A percentile compares a stretch with the other conserved stretches of the same genome.
Conservation (phyloP, 192 early-diverging fungal species). For the Chytriomyces confervae region DNA sequence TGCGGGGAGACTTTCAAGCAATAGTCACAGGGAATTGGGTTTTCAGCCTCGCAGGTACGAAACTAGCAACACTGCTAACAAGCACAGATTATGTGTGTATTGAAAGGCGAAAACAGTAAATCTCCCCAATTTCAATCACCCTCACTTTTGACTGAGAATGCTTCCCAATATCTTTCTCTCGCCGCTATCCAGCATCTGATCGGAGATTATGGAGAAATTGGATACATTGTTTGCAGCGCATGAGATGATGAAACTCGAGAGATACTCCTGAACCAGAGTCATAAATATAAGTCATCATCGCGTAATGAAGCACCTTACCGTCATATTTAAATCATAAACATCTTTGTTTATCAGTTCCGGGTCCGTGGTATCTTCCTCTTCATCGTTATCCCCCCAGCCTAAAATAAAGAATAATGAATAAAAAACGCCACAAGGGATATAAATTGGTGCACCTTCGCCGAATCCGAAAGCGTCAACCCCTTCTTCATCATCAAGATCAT, state of each 20-base stretch:
- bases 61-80: too few species aligned
- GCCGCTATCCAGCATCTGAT: slow-evolving; percentile 50
- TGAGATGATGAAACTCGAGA: slow-evolving; percentile 24
- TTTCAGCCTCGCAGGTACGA: too few species aligned
- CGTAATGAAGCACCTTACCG: slow-evolving; percentile 14
- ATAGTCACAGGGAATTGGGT: neutral
- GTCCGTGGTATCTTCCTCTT: slow-evolving; percentile 34
- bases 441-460: slow-evolving; percentile 5
- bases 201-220: slow-evolving; percentile 10
- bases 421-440: neutral
- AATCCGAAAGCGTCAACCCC: slow-evolving; percentile 42
- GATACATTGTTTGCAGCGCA: slow-evolving; percentile 11
- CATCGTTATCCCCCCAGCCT: slow-evolving; percentile 26
- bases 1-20: neutral
- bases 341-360: slow-evolving; percentile 36
- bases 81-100: neutral
- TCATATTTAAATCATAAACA: slow-evolving; percentile 42
- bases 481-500: slow-evolving; percentile 56
- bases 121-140: too few species aligned
- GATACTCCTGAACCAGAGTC: slow-evolving; percentile 19
- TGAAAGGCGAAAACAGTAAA: too few species aligned
- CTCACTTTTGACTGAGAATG: neutral
- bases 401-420: slow-evolving; percentile 8
- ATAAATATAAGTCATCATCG: neutral
- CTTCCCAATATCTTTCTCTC: slow-evolving; percentile 17